Base-by-base conservation (phyloP, 768 basidiomycete species). In the Porpolomopsis calyptriformis region DNA sequence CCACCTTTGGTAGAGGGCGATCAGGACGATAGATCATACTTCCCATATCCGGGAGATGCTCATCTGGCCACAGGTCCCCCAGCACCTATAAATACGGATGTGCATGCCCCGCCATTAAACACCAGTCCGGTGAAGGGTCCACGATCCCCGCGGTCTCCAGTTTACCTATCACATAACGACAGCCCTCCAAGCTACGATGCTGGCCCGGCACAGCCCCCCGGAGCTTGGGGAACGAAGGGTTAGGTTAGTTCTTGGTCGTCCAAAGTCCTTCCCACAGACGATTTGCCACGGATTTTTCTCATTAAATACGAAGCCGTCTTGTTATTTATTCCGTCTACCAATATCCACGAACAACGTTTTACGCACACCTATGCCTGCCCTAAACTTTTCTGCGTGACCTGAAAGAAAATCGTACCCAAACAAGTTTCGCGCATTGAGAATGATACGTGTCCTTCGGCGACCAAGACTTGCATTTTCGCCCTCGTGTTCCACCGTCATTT, bases 121-220 rank as follows among this genome's bases (percentile, higher is more conserved):
- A 39, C 49, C 2, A 74, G 65, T 56, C 72, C 74, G 24, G 54
- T 70, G 27, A 69, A 56, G 44, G 72, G 73, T 2, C 72, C 74
- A 2, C 58, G 66, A 50, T 52, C 64, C 8, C 67, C 63, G 14
- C 6, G 18, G n/a, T 39, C 64, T 64, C 26, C 55, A 52, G 36
- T 53, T 11, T 18, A 26, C 52, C 19, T 51, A 52, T 14, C 63
- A 22, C 68, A 69, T 40, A 62, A 73, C 11, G 84, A 85, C 14
- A 68, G 64, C 26, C 85, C 85, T 14, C 41, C 41, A 26, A 18
- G 25, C 25, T 33, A 43, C 24, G 41, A 33, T 39, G 4, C 38
- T 19, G 38, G 38, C 20, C 16, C 38, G 14, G 2, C 38, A 3
- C 38, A 39, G 4, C 18, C 38, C 2, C 38, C 38, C 11, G 38